Percentiles rank a stretch among this genome's conserved stretches.
Conservation (phyloP, 257 asterid genomes). For the Haberlea rhodopensis region DNA sequence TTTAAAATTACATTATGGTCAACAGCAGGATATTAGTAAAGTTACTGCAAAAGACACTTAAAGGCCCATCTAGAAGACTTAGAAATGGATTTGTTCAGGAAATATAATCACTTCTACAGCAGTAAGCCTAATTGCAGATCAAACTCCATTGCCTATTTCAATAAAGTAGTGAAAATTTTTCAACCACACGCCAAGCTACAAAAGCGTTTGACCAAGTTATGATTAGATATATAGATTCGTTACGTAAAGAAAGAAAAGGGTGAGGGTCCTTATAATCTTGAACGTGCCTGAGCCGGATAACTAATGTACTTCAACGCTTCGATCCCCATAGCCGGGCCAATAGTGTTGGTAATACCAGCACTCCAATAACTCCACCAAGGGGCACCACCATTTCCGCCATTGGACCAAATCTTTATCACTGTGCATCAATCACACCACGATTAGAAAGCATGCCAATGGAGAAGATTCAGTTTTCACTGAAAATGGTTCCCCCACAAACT, state of each 20-base stretch:
- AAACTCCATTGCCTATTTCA: background rate
- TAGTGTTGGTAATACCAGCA: slow-evolving; percentile 92
- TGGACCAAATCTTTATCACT: slow-evolving; percentile 90
- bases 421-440: slow-evolving; percentile 24
- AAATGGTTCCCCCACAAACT: slow-evolving; percentile 31
- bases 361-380: slow-evolving; percentile 99
- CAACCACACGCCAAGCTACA: background rate
- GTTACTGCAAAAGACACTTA: background rate
- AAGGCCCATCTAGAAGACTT: background rate
- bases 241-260: background rate
- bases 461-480: background rate
- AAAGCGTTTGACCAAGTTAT: background rate
- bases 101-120: background rate
- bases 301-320: slow-evolving; percentile 95
- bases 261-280: background rate
- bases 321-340: slow-evolving; percentile 99
- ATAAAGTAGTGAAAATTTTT: background rate
- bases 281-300: slow-evolving; percentile 87
- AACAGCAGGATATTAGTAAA: background rate
- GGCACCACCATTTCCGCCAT: slow-evolving; percentile 68
- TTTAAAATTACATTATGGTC: background rate
- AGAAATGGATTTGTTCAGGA: no score
- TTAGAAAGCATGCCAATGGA: background rate
- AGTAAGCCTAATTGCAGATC: background rate
- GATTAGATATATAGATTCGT: background rate